Evolutionary conservation across 148 eudicot species (phyloP).

Genomic region (Fagopyrum homotropicum): DNA sequence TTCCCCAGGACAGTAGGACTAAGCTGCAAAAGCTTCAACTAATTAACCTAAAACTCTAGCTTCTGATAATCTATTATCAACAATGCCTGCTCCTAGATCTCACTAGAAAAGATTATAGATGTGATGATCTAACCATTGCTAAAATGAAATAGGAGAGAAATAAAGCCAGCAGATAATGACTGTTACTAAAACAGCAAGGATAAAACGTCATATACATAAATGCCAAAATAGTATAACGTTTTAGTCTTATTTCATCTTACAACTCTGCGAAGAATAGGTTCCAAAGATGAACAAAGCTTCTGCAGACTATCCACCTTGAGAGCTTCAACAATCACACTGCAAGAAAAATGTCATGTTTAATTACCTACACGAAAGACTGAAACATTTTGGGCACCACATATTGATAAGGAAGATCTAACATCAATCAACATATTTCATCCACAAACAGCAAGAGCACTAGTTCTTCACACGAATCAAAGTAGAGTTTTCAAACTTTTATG

Average conservation of each 20-base stretch:
- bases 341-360: slow-evolving; percentile 8
- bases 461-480: background rate
- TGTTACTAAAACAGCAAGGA: background rate
- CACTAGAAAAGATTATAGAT: background rate
- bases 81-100: background rate
- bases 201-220: background rate
- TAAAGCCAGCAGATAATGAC: background rate
- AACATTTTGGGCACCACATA: background rate
- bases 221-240: background rate
- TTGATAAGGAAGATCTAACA: slow-evolving; percentile 1
- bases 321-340: slow-evolving; percentile 53
- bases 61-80: background rate
- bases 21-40: background rate
- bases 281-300: slow-evolving; percentile 47
- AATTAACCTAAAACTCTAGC: background rate
- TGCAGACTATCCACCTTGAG: slow-evolving; percentile 50
- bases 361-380: background rate
- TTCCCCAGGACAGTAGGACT: background rate
- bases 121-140: background rate
- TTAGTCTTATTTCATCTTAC: slow-evolving; percentile 21
- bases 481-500: background rate
- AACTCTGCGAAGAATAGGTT: slow-evolving; percentile 49
- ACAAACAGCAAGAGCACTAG: slow-evolving; percentile 4
- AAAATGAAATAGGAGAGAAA: background rate
- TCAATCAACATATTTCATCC: background rate